Conservation (phyloP, 1,284 basidiomycete species). For the Athelia sp. region DNA sequence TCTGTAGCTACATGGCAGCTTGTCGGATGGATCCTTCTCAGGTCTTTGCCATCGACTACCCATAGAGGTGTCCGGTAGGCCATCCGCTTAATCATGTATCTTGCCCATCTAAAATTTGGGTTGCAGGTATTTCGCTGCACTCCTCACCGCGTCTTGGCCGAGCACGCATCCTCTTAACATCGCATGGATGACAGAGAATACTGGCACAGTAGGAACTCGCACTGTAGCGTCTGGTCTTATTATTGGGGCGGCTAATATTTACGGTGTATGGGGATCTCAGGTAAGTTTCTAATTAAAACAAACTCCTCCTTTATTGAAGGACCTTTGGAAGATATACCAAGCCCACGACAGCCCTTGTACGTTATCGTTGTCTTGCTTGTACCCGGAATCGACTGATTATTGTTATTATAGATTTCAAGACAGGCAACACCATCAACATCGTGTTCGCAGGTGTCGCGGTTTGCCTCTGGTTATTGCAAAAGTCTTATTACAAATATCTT, state of each 20-base stretch:
- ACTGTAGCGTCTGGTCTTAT: conserved; percentile 31
- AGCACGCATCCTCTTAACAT: conserved; percentile 33
- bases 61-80: conserved; percentile 14
- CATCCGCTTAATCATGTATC: conserved; percentile 6
- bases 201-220: conserved; percentile 29
- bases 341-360: conserved; percentile 29
- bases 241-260: conserved; percentile 29
- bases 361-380: neutral
- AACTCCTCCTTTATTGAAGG: neutral
- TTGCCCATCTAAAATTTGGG: neutral
- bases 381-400: neutral
- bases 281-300: conserved; percentile 6
- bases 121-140: conserved; percentile 25
- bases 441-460: conserved; percentile 26
- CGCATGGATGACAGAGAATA: conserved; percentile 37
- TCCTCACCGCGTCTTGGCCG: conserved; percentile 32
- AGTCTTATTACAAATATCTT: conserved; percentile 21
- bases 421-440: conserved; percentile 34
- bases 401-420: conserved; percentile 23
- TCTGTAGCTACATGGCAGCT: conserved; percentile 30
- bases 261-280: conserved; percentile 24
- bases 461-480: conserved; percentile 29
- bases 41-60: conserved; percentile 22
- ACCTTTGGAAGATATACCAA: conserved; percentile 25
- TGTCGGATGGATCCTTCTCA: conserved; percentile 31